These are phyloP conservation scores for Cyclocybe aegerita DNA, from an alignment of 768 basidiomycete species.

Conservation along the genomic window DNA sequence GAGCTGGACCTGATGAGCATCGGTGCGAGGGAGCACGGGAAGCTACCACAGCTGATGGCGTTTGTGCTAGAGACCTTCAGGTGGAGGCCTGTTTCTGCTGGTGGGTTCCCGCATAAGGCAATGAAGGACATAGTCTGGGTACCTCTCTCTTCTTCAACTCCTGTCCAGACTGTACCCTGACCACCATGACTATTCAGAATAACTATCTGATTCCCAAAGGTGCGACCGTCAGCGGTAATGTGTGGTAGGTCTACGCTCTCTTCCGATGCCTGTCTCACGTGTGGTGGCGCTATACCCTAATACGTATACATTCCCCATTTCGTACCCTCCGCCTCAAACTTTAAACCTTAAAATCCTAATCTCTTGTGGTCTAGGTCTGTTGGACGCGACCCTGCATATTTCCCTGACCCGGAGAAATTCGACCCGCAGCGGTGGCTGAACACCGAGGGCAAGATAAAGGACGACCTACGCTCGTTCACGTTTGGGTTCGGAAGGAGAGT, in stretches of 20 bases:
- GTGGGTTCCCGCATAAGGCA: conserved; percentile 65
- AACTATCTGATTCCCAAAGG: conserved; percentile 55
- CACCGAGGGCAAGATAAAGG: conserved; percentile 41
- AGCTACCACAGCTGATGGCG: conserved; percentile 44
- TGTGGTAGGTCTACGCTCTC: conserved; percentile 38
- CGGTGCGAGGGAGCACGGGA: conserved; percentile 39
- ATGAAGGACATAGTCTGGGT: conserved; percentile 67
- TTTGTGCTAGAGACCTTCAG: conserved; percentile 51
- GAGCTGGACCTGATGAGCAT: conserved; percentile 12
- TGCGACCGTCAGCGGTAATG: conserved; percentile 57
- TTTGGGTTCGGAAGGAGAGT: conserved; percentile 63
- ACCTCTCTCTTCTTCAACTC: conserved; percentile 4
- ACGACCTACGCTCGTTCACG: conserved; percentile 50
- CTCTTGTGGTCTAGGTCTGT: conserved; percentile 39
- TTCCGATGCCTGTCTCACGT: not conserved
- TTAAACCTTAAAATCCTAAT: not conserved
- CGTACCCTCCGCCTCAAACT: not conserved
- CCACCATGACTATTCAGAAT: conserved; percentile 22
- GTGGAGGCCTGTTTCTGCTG: conserved; percentile 50
- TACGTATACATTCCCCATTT: no score
- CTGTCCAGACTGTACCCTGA: no score
- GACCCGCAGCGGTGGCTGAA: conserved; percentile 59
- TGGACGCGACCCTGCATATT: conserved; percentile 55
- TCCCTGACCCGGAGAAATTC: conserved; percentile 59
- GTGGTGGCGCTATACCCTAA: no score